Conservation (phyloP, 208 protist species). For the Leishmania martiniquensis region DNA sequence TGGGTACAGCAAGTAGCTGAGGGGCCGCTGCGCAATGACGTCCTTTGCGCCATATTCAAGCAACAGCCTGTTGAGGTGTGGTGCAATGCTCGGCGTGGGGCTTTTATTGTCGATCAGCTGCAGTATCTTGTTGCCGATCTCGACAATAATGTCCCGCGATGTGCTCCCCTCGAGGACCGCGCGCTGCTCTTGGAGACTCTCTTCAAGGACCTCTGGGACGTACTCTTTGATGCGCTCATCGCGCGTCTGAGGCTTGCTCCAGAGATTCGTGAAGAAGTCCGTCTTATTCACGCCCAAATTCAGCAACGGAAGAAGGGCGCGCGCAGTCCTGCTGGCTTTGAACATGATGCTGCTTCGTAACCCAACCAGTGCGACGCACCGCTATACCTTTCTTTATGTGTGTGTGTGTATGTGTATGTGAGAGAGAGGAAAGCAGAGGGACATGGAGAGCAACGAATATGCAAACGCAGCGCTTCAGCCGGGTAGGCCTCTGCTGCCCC, state of each 20-base stretch:
- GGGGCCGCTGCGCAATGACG: slow-evolving; percentile 78
- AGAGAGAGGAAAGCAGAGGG: background rate
- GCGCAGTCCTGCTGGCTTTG: slow-evolving; percentile 12
- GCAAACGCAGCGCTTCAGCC: background rate
- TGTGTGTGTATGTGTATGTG: background rate
- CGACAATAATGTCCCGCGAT: slow-evolving; percentile 84
- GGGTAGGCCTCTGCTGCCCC: background rate
- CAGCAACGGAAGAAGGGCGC: slow-evolving; percentile 49
- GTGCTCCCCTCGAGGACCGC: slow-evolving; percentile 78
- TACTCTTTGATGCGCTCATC: slow-evolving; percentile 90
- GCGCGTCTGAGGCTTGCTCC: slow-evolving; percentile 83
- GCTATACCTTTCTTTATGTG: background rate
- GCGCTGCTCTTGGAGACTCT: slow-evolving; percentile 82
- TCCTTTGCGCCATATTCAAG: slow-evolving; percentile 75
- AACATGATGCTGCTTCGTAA: slow-evolving; percentile 22
- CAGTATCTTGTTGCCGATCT: slow-evolving; percentile 80
- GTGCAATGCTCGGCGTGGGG: slow-evolving; percentile 86
- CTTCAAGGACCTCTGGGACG: slow-evolving; percentile 84
- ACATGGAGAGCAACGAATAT: background rate
- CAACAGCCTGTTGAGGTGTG: slow-evolving; percentile 76
- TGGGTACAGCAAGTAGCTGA: slow-evolving; percentile 89
- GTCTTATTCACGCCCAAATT: slow-evolving; percentile 53
- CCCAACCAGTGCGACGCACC: background rate
- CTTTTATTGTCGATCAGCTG: slow-evolving; percentile 86
- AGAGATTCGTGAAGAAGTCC: slow-evolving; percentile 83